These are phyloP conservation scores for Zanthoxylum bungeanum DNA, from an alignment of 345 rosid genomes.

Conservation along the genomic window DNA sequence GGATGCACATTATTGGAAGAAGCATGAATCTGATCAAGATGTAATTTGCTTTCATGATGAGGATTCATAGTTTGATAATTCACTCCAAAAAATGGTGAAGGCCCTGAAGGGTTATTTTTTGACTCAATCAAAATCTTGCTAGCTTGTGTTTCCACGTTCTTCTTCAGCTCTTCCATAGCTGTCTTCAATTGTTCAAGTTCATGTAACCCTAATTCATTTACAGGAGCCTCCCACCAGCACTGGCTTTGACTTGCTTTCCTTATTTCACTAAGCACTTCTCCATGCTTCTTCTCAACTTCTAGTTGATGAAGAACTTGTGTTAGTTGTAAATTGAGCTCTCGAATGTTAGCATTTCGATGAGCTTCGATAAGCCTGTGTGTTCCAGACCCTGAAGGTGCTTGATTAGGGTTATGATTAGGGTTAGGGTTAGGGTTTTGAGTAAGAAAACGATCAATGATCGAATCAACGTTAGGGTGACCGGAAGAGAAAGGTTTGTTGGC, in stretches of 20 bases:
- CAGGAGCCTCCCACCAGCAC: constrained; percentile 33
- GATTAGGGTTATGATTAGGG: too few species aligned
- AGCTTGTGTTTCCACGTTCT: constrained; percentile 15
- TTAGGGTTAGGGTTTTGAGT: constrained; percentile 12
- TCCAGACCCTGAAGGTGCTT: not conserved
- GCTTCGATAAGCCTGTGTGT: constrained; percentile 24
- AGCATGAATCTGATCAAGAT: not conserved
- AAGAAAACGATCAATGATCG: constrained; percentile 30
- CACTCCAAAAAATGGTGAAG: constrained; percentile 6
- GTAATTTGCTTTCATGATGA: constrained; percentile 13
- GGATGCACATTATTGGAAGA: not conserved
- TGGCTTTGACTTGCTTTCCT: constrained; percentile 8
- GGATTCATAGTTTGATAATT: not conserved
- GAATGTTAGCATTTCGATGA: constrained; percentile 26
- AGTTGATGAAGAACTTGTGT: constrained; percentile 17
- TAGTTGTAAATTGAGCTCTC: constrained; percentile 27
- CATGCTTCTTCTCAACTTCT: constrained; percentile 30
- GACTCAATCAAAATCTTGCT: constrained; percentile 16
- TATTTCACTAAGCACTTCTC: constrained; percentile 17
- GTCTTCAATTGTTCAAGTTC: constrained; percentile 26
- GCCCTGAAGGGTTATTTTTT: not conserved
- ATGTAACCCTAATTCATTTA: constrained; percentile 18
- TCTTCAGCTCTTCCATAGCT: constrained; percentile 29
- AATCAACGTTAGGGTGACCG: constrained; percentile 38
- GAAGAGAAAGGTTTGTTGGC: constrained; percentile 52